phyloP scores from a whole-genome alignment of 768 basidiomycete genomes.

The Xanthoconium purpureum region DNA sequence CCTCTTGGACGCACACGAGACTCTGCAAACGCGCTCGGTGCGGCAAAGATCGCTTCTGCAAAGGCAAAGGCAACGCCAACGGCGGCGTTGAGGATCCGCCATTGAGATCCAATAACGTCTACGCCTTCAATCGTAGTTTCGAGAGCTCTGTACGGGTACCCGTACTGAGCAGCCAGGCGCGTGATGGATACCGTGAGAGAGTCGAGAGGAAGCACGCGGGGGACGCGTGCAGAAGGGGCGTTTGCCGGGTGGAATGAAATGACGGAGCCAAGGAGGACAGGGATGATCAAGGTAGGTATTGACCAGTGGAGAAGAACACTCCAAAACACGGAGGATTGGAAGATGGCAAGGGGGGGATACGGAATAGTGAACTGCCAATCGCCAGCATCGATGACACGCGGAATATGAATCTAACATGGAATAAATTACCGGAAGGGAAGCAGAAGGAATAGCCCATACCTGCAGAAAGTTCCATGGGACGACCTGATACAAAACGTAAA shows the following conservation, averaged over 20 bases:
- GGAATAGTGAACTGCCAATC: slow-evolving; percentile 30
- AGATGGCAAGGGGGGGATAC: slow-evolving; percentile 48
- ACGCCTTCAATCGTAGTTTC: slow-evolving; percentile 33
- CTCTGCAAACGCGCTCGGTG: slow-evolving; percentile 40
- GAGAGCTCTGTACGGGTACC: slow-evolving; percentile 47
- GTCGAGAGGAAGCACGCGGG: slow-evolving; percentile 42
- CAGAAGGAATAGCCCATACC: slow-evolving; percentile 29
- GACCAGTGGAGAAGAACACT: slow-evolving; percentile 58
- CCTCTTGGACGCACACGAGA: slow-evolving; percentile 25
- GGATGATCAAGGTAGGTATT: slow-evolving; percentile 59
- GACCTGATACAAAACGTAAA: slow-evolving; percentile 49
- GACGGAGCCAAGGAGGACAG: slow-evolving; percentile 51
- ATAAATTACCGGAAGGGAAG: background rate
- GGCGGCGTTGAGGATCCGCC: slow-evolving; percentile 54
- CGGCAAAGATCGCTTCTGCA: slow-evolving; percentile 56
- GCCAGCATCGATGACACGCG: slow-evolving; percentile 5
- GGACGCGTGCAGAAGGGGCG: slow-evolving; percentile 20
- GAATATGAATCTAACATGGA: slow-evolving; percentile 14
- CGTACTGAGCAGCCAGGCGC: slow-evolving; percentile 57
- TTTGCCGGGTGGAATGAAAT: slow-evolving; percentile 59
- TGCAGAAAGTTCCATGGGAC: slow-evolving; percentile 51
- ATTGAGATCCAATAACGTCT: slow-evolving; percentile 53
- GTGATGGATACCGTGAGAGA: slow-evolving; percentile 63
- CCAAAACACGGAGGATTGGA: slow-evolving; percentile 51
- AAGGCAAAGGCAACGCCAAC: slow-evolving; percentile 64